phyloP scores from a whole-genome alignment of 441 rosid genomes.

The Adansonia madagascariensis region DNA sequence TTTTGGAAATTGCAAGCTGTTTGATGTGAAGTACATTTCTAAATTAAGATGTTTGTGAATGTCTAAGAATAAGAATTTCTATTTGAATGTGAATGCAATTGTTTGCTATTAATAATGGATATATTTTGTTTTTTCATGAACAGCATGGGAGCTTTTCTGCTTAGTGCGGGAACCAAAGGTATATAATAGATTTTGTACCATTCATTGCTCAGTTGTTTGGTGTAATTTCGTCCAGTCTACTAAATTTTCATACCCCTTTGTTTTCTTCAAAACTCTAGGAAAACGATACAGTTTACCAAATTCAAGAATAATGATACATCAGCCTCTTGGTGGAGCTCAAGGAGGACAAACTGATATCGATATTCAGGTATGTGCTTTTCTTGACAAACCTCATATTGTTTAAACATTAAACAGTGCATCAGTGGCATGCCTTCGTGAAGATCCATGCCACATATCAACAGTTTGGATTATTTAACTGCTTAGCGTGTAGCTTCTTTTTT shows the following conservation, averaged over 20 bases:
- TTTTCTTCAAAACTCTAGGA: constrained; percentile 47
- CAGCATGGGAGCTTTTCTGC: constrained; percentile 98
- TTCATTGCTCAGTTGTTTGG: constrained; percentile 15
- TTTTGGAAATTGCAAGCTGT: background rate
- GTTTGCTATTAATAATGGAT: constrained; percentile 11
- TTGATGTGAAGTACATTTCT: background rate
- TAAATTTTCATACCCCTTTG: constrained; percentile 22
- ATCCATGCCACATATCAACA: background rate
- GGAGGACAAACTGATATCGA: constrained; percentile 89
- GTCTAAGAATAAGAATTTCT: background rate
- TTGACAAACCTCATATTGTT: background rate
- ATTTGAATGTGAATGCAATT: background rate
- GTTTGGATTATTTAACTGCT: background rate
- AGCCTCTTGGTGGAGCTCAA: constrained; percentile 97
- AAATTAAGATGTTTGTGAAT: background rate
- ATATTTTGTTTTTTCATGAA: constrained; percentile 25
- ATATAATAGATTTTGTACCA: constrained; percentile 21
- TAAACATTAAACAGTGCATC: background rate
- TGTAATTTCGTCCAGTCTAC: constrained; percentile 17
- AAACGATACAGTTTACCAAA: constrained; percentile 93
- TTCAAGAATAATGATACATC: constrained; percentile 98
- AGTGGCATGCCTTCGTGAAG: background rate
- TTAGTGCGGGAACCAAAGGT: constrained; percentile 97
- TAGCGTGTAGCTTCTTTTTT: background rate
- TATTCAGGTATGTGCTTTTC: constrained; percentile 63